A percentile compares a stretch with the other conserved stretches of the same genome.
Conservation (phyloP, 2,329 filamentous ascomycete species). For the Colletotrichum simmondsii region DNA sequence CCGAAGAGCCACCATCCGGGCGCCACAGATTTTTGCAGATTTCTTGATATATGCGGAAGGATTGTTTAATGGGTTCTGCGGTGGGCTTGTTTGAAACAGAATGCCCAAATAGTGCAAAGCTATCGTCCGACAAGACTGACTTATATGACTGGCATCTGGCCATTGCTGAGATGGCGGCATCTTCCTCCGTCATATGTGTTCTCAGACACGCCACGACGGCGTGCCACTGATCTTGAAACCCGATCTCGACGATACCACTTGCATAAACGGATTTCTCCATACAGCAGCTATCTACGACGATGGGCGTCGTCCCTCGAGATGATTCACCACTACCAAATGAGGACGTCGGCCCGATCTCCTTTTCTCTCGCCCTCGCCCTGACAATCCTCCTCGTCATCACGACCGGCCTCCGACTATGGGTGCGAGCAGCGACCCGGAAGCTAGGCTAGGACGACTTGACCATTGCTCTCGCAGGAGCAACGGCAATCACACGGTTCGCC, state of each 20-base stretch:
- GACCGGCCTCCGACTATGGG: conserved; percentile 44
- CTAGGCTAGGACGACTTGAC: conserved; percentile 51
- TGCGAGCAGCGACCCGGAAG: conserved; percentile 40
- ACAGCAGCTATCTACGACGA: conserved; percentile 6
- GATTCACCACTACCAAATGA: conserved; percentile 51
- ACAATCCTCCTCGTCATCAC: conserved; percentile 44
- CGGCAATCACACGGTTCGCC: conserved; percentile 44
- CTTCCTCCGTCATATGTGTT: background rate
- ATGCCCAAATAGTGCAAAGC: background rate
- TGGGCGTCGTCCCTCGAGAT: background rate
- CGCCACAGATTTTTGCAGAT: background rate
- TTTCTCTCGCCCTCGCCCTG: conserved; percentile 44
- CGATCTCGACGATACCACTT: accelerated
- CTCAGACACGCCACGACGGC: background rate
- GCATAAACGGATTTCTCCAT: background rate
- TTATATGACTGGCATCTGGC: background rate
- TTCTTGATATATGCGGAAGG: background rate
- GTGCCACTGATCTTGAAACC: background rate
- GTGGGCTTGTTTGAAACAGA: background rate
- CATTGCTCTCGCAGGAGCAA: conserved; percentile 41
- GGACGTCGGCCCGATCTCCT: conserved; percentile 44
- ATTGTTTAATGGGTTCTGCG: background rate
- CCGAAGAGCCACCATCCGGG: background rate
- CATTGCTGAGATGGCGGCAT: background rate
- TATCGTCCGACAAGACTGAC: background rate